These are phyloP conservation scores for Colletotrichum australisinense DNA, from an alignment of 2,329 filamentous ascomycete species.

Conservation along the genomic window DNA sequence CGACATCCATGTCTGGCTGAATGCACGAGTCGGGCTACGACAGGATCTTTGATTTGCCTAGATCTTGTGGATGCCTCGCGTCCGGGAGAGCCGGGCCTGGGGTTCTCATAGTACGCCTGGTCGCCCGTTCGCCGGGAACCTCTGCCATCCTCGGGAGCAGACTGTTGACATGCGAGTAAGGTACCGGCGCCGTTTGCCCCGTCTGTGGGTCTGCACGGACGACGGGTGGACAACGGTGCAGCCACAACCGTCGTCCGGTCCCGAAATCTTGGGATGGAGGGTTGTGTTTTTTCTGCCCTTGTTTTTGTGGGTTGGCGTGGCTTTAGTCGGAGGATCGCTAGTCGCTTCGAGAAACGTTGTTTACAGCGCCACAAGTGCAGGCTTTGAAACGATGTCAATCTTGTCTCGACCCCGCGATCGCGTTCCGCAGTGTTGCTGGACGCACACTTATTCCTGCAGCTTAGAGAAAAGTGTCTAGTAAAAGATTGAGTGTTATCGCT, in stretches of 20 bases:
- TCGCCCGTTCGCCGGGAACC: background rate
- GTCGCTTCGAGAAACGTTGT: background rate
- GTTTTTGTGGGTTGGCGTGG: background rate
- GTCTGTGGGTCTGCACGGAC: constrained; percentile 13
- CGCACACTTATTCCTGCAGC: too few species aligned
- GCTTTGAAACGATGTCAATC: background rate
- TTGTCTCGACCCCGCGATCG: background rate
- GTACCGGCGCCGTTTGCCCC: background rate
- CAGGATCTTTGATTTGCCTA: background rate
- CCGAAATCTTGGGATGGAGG: background rate
- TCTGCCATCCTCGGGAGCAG: background rate
- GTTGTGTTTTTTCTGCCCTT: background rate
- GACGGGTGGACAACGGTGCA: background rate
- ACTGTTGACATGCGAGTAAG: background rate
- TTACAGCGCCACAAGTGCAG: background rate
- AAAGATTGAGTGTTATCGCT: too few species aligned
- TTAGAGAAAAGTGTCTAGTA: too few species aligned
- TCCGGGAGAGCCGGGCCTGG: too few species aligned
- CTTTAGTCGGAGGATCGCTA: background rate
- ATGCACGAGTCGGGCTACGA: background rate
- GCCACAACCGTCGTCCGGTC: background rate
- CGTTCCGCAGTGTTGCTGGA: background rate
- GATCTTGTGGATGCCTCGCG: background rate
- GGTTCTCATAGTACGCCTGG: too few species aligned
- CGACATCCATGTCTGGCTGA: background rate